Evolutionary conservation across 257 asterid genomes (phyloP), one percentile per base, ranked within the genome.

Genomic region (Forsythia suspensa): DNA sequence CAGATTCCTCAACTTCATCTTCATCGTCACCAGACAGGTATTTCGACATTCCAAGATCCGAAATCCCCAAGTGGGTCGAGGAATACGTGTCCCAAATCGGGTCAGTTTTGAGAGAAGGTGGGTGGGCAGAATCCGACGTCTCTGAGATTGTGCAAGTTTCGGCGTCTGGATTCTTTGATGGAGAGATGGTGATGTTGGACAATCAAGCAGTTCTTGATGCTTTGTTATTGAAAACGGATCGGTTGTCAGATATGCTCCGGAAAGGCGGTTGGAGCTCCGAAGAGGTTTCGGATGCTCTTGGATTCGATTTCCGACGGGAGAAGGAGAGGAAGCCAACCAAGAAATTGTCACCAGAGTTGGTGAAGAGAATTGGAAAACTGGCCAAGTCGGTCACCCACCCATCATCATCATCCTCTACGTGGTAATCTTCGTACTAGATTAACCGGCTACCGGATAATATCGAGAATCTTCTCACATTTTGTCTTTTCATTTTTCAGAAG

Each of bases 261-360:
- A 90, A 88, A 82, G 88, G 90, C 80, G 99, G 99, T 76, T 96
- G 98, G 99, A 94, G 97, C 94, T 85, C 96, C 80, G 97, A 92
- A 36, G 99, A 96, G 83, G 98, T 94, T 0, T 92, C 96, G 40
- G 95, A 96, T 40, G 97, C 96, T 0, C 36, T 96, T 37, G 97
- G 96, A n/a, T 96, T 94, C 21, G 97, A 92, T 87, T 94, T 92
- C 70, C 89, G 94, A 69, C 83, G 79, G 84, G 96, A 85, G 84
- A 80, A 92, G 84, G 92, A 80, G 41, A 91, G 78, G 87, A 93
- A 88, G 80, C 97, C 94, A 87, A 85, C 73, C 0, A 87, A 84
- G 70, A 91, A 92, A 76, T 63, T 94, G 72, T 82, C 98, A 40
- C 97, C 98, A 4, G 91, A 90, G 91, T 21, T 91, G 69, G 91